Evolutionary conservation across 345 rosid species (phyloP).

Genomic region (Fremontodendron californicum): DNA sequence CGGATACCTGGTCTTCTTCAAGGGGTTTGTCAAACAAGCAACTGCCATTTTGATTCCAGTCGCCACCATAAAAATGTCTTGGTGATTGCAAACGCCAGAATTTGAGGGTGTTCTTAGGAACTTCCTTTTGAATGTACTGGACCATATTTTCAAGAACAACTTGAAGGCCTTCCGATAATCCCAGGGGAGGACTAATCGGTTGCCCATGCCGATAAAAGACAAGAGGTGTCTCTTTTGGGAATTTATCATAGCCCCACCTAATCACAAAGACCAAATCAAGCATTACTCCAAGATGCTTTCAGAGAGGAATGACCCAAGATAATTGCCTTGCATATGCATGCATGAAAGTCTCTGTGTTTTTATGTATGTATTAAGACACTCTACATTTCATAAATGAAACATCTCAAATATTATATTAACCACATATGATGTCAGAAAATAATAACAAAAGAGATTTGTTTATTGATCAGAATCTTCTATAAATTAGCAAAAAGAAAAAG

Average conservation of each 20-base stretch:
- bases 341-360: not conserved
- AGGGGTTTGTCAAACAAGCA: conserved; percentile 78
- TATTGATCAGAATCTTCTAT: not conserved
- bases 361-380: not conserved
- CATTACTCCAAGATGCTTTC: conserved; percentile 7
- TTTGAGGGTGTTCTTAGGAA: conserved; percentile 61
- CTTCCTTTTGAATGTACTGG: conserved; percentile 48
- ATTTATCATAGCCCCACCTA: conserved; percentile 95
- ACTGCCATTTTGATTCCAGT: conserved; percentile 95
- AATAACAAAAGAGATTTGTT: not conserved
- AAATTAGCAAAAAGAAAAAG: conserved; percentile 1
- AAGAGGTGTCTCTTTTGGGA: conserved; percentile 80
- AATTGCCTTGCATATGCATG: not conserved
- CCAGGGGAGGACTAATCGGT: conserved; percentile 70
- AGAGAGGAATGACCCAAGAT: not conserved
- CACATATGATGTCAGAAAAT: not conserved
- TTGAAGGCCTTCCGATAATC: conserved; percentile 63
- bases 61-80: conserved; percentile 85
- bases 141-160: conserved; percentile 73
- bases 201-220: conserved; percentile 65
- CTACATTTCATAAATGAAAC: not conserved
- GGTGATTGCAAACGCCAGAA: conserved; percentile 97
- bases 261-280: conserved; percentile 4
- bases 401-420: not conserved
- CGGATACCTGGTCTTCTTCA: conserved; percentile 53